phyloP scores from a whole-genome alignment of 2,329 filamentous ascomycete genomes.

The Zymoseptoria ardabiliae region DNA sequence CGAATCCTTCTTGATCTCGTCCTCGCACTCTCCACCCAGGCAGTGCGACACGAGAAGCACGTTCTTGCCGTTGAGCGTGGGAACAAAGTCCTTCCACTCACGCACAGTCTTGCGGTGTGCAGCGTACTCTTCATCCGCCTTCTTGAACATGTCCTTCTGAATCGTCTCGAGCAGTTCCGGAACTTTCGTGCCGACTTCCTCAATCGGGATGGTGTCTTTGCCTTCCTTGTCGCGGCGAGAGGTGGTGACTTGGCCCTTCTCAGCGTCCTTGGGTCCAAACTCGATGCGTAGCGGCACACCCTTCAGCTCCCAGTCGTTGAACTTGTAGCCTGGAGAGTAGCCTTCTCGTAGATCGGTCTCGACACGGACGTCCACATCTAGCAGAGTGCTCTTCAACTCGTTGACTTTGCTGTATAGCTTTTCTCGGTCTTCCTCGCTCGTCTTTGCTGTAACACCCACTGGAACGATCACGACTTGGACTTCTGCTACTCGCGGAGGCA shows the following conservation, averaged over 20 bases:
- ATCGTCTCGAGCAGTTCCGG: slow-evolving; percentile 82
- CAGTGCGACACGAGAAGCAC: slow-evolving; percentile 90
- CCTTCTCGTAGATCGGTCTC: slow-evolving; percentile 81
- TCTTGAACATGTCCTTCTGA: slow-evolving; percentile 70
- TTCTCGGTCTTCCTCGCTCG: slow-evolving; percentile 67
- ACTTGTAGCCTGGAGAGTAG: slow-evolving; percentile 93
- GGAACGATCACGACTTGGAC: slow-evolving; percentile 82
- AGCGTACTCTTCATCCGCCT: slow-evolving; percentile 71
- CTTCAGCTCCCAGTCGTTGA: slow-evolving; percentile 97
- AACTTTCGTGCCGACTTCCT: slow-evolving; percentile 64
- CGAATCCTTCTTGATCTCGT: slow-evolving; percentile 88
- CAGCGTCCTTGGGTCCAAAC: slow-evolving; percentile 90
- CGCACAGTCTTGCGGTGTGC: slow-evolving; percentile 74
- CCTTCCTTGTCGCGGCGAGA: slow-evolving; percentile 75
- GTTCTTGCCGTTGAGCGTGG: slow-evolving; percentile 85
- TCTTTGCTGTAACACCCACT: slow-evolving; percentile 87
- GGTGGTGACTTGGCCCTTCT: slow-evolving; percentile 73
- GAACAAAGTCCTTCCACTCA: slow-evolving; percentile 85
- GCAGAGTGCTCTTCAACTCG: slow-evolving; percentile 60
- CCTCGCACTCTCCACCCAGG: slow-evolving; percentile 75
- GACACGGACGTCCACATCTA: slow-evolving; percentile 65
- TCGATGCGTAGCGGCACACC: slow-evolving; percentile 90
- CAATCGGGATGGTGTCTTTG: slow-evolving; percentile 75
- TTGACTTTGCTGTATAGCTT: slow-evolving; percentile 71
- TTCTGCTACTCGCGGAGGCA: slow-evolving; percentile 84